Evolutionary conservation across 2,329 filamentous ascomycete species (phyloP).

Genomic region (Xylaria sp.): DNA sequence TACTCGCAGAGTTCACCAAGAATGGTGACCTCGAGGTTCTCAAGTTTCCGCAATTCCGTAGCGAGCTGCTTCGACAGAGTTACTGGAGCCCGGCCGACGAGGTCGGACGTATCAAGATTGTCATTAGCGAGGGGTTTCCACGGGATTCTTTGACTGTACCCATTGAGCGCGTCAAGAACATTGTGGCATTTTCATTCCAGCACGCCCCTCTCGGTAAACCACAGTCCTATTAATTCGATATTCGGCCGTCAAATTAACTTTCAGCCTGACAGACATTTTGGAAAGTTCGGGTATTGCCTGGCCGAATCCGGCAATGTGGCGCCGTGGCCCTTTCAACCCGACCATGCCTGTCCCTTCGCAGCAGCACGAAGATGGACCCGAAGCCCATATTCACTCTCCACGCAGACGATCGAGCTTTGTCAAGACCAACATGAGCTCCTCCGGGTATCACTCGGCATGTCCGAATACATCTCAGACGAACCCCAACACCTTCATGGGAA

Average conservation of each 20-base stretch:
- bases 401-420: slow-evolving; percentile 51
- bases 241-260: background rate
- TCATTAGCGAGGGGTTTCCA: slow-evolving; percentile 79
- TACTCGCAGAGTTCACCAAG: slow-evolving; percentile 61
- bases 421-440: slow-evolving; percentile 37
- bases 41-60: slow-evolving; percentile 77
- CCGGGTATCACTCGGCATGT: slow-evolving; percentile 34
- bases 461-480: slow-evolving; percentile 40
- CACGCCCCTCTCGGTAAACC: slow-evolving; percentile 78
- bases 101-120: slow-evolving; percentile 78
- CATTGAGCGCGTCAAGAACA: slow-evolving; percentile 75
- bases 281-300: slow-evolving; percentile 81
- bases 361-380: slow-evolving; percentile 58
- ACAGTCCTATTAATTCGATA: background rate
- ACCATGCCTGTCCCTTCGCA: slow-evolving; percentile 56
- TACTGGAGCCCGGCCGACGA: slow-evolving; percentile 79
- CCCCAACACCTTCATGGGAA: slow-evolving; percentile 40
- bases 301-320: slow-evolving; percentile 80
- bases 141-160: slow-evolving; percentile 63
- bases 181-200: slow-evolving; percentile 84
- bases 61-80: slow-evolving; percentile 73
- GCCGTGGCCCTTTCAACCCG: slow-evolving; percentile 57
- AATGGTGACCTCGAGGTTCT: slow-evolving; percentile 70
- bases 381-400: slow-evolving; percentile 74
- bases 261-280: slow-evolving; percentile 69